A percentile compares a stretch with the other conserved stretches of the same genome.
Evolutionary conservation across 345 rosid genomes (phyloP).

Genomic region (Rhodamnia rubescens): DNA sequence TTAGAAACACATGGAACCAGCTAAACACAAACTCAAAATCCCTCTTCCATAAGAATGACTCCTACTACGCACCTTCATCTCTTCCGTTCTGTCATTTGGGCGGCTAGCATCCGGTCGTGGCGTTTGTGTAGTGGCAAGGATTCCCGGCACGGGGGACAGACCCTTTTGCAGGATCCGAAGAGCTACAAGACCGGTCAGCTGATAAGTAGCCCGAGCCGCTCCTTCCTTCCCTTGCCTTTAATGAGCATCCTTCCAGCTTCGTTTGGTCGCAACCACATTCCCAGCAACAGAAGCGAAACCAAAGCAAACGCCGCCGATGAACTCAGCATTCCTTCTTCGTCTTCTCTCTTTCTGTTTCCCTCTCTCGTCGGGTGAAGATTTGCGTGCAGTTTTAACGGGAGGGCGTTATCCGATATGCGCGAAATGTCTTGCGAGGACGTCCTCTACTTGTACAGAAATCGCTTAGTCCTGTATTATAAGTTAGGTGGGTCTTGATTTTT

Average conservation of each 20-base stretch:
- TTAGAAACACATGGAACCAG: too few relatives aligned
- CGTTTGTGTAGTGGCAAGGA: background rate
- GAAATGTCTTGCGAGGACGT: too few relatives aligned
- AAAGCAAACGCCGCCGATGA: background rate
- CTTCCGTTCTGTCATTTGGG: background rate
- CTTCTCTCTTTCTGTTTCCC: background rate
- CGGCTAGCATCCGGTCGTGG: rapidly evolving
- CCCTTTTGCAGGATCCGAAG: background rate
- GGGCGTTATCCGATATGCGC: too few relatives aligned
- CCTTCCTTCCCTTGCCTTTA: background rate
- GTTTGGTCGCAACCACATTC: background rate
- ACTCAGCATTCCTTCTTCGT: background rate
- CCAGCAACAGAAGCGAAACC: background rate
- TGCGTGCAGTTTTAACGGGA: too few relatives aligned
- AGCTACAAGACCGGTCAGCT: background rate
- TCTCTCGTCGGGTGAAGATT: background rate
- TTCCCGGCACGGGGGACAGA: rapidly evolving
- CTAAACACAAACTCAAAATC: too few relatives aligned
- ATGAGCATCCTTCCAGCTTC: background rate
- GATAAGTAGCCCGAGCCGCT: rapidly evolving
- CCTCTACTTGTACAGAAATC: background rate
- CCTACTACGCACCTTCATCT: too few relatives aligned
- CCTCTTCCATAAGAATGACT: too few relatives aligned
- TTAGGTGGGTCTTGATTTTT: background rate
- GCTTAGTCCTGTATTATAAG: background rate